Percentiles rank a stretch among this genome's conserved stretches.
These are phyloP conservation scores for Echium plantagineum DNA, from an alignment of 257 asterid species.

Conservation along the genomic window DNA sequence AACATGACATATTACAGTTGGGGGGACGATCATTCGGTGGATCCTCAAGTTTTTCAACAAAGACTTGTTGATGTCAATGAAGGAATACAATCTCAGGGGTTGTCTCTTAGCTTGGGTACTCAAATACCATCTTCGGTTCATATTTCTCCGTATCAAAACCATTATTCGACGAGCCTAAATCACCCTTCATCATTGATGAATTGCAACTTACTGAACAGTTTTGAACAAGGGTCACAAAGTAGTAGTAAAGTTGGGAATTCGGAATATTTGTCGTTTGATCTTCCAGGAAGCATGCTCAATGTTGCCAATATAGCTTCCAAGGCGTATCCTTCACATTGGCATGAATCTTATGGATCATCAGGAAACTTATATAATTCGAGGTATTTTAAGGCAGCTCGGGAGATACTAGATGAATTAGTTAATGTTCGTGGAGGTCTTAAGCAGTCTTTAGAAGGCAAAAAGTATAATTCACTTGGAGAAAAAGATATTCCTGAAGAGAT, in stretches of 20 bases:
- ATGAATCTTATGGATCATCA: conserved; percentile 18
- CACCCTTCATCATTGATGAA: conserved; percentile 23
- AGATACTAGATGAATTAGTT: conserved; percentile 53
- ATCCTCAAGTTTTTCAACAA: conserved; percentile 19
- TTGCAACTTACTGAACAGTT: conserved; percentile 26
- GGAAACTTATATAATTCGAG: conserved; percentile 32
- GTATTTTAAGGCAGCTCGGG: conserved; percentile 58
- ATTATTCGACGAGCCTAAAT: conserved; percentile 20
- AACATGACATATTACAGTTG: conserved; percentile 25
- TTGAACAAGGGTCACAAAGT: conserved; percentile 12
- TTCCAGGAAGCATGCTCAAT: conserved; percentile 16
- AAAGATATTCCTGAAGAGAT: conserved; percentile 19
- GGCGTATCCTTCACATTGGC: conserved; percentile 16
- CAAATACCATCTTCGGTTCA: conserved; percentile 29
- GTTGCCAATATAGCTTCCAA: conserved; percentile 22
- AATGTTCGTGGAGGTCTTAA: conserved; percentile 32
- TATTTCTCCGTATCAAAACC: conserved; percentile 33
- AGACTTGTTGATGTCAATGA: conserved; percentile 20
- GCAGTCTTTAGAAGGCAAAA: conserved; percentile 18
- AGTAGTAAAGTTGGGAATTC: conserved; percentile 25
- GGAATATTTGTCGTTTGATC: conserved; percentile 44
- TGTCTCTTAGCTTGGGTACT: conserved; percentile 62
- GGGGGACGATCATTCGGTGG: conserved; percentile 24
- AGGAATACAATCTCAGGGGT: conserved; percentile 34
- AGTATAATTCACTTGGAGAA: conserved; percentile 15